Evolutionary conservation across 345 rosid species (phyloP), one percentile per base, ranked within the genome.

Genomic region (Psidium guajava): DNA sequence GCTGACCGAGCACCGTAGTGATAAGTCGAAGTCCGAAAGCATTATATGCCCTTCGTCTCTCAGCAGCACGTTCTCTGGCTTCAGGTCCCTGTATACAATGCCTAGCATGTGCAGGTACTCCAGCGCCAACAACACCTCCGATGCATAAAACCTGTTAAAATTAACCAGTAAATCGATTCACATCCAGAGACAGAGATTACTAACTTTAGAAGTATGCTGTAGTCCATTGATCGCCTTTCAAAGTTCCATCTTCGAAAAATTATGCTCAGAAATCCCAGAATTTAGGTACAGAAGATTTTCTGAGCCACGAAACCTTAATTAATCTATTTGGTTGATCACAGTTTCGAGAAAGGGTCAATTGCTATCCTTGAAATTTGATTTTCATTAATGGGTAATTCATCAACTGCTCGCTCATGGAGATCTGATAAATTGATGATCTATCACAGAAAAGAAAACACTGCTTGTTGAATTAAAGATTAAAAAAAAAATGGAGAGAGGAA

Each of bases 81-180:
- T 96, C 86, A 94, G 88, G 82, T 96, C 99, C 81, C 98, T 92
- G 86, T 96, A 96, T 4, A 96, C 99, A 16, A 96, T 93, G 40
- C 99, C 99, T 57, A 95, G 92, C 99, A 96, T 96, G 92, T 95
- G 99, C 53, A 96, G 89, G 77, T 96, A 96, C 89, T 95, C 98
- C 27, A 96, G 93, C 15, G 99, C 99, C 84, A 96, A 87, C 58
- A 96, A 83, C 88, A 96, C 96, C 90, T 96, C 99, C 36, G 97
- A 94, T 74, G 99, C 98, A 89, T 87, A 96, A 86, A 96, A 94
- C 91, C 99, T 95, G 92, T 27, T 47, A 8, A 52, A 49, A 2
- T 82, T 5, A 51, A 49, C 32, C 56, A 16, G 40, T 44, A 14
- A 82, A 22, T 27, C 42, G 14, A 25, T 82, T n/a, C 42, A 82